Evolutionary conservation across 169 alveolate genomes (phyloP).

Genomic region (Plasmodium ovale): DNA sequence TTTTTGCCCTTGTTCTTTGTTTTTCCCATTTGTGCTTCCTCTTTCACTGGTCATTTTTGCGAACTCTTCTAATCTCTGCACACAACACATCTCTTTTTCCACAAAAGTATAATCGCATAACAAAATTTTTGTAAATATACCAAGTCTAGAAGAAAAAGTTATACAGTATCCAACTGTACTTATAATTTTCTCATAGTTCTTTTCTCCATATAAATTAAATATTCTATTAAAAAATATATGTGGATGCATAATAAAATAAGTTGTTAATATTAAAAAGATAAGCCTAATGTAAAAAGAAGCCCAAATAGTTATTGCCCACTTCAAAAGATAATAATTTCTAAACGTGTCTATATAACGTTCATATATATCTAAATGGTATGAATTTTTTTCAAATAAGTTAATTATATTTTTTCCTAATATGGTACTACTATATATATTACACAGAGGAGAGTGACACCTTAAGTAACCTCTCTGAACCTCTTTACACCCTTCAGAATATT

Average conservation of each 20-base stretch:
- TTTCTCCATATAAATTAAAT: not conserved
- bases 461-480: constrained; percentile 81
- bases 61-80: constrained; percentile 57
- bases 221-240: constrained; percentile 13
- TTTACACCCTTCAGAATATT: constrained; percentile 77
- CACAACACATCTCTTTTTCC: constrained; percentile 80
- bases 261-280: constrained; percentile 42
- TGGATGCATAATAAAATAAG: constrained; percentile 47
- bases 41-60: constrained; percentile 16
- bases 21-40: not conserved
- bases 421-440: constrained; percentile 78
- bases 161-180: constrained; percentile 46
- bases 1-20: not conserved
- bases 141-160: constrained; percentile 46
- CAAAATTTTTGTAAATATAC: constrained; percentile 29
- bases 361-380: constrained; percentile 14
- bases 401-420: constrained; percentile 76
- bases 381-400: constrained; percentile 56
- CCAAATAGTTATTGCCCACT: constrained; percentile 55
- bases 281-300: constrained; percentile 51
- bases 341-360: constrained; percentile 8
- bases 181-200: constrained; percentile 17
- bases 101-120: constrained; percentile 37
- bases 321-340: constrained; percentile 10
- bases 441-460: constrained; percentile 78